Evolutionary conservation across 2,329 filamentous ascomycete species (phyloP).

Genomic region (Alternaria panax): DNA sequence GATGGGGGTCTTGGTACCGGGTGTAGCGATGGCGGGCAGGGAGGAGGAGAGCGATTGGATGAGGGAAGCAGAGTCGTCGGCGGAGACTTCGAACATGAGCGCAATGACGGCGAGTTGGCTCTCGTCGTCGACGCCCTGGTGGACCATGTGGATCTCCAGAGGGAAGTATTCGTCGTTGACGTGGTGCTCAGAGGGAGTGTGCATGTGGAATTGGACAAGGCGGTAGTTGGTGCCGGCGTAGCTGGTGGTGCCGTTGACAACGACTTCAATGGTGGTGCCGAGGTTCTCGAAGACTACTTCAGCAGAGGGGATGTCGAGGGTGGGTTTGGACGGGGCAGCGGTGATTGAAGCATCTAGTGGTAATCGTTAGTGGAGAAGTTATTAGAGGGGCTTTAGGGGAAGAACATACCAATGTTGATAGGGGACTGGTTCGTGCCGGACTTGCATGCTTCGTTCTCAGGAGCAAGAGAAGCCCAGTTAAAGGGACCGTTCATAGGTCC

Average conservation of each 20-base stretch:
- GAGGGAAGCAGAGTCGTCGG: slow-evolving; percentile 41
- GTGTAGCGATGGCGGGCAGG: slow-evolving; percentile 49
- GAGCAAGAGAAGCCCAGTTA: slow-evolving; percentile 60
- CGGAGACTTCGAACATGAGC: slow-evolving; percentile 53
- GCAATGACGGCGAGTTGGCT: slow-evolving; percentile 51
- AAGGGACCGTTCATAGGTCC: slow-evolving; percentile 57
- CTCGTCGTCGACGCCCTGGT: slow-evolving; percentile 54
- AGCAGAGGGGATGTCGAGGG: slow-evolving; percentile 52
- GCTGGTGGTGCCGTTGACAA: slow-evolving; percentile 60
- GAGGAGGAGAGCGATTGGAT: slow-evolving; percentile 42
- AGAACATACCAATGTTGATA: slow-evolving; percentile 58
- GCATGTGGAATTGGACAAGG: slow-evolving; percentile 67
- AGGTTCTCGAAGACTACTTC: slow-evolving; percentile 63
- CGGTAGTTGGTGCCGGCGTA: slow-evolving; percentile 52
- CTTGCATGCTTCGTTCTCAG: slow-evolving; percentile 58
- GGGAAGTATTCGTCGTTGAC: slow-evolving; percentile 58
- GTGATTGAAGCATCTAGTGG: slow-evolving; percentile 42
- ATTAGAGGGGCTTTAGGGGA: background rate
- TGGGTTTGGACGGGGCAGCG: slow-evolving; percentile 38
- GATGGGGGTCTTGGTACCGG: slow-evolving; percentile 50
- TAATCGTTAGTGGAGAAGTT: background rate
- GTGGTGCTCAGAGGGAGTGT: slow-evolving; percentile 66
- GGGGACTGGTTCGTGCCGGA: slow-evolving; percentile 63
- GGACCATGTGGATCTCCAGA: slow-evolving; percentile 66
- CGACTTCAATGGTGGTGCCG: slow-evolving; percentile 64